These are phyloP conservation scores for Penicillium sp. DNA, from an alignment of 2,329 filamentous ascomycete genomes.

Conservation along the genomic window DNA sequence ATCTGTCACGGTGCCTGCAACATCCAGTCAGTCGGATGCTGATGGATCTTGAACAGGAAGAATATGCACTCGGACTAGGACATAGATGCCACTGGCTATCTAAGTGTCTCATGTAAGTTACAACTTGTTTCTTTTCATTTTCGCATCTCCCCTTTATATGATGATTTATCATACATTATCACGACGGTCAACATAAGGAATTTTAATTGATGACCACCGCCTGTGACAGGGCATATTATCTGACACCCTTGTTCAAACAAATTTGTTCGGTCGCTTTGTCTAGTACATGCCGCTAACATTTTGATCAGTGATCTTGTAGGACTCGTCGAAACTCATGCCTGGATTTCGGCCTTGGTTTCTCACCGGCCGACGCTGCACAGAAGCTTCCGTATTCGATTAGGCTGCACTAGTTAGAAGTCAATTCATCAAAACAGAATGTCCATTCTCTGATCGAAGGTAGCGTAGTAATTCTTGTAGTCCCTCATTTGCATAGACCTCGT, in stretches of 20 bases:
- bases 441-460: background rate
- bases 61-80: constrained; percentile 4
- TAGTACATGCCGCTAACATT: constrained; percentile 16
- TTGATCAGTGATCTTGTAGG: constrained; percentile 10
- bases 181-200: constrained; percentile 82
- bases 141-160: constrained; percentile 46
- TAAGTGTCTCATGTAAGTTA: constrained; percentile 4
- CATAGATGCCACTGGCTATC: constrained; percentile 3
- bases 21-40: constrained; percentile 23
- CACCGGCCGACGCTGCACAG: background rate
- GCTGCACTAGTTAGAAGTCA: constrained; percentile 18
- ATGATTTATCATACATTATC: constrained; percentile 65
- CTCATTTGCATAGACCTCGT: background rate
- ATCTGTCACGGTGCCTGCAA: constrained; percentile 17
- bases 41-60: constrained; percentile 23
- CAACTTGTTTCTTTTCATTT: constrained; percentile 1
- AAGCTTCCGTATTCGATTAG: constrained; percentile 3
- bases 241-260: constrained; percentile 20
- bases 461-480: background rate
- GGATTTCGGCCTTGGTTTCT: constrained; percentile 1
- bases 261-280: constrained; percentile 11
- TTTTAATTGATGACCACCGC: constrained; percentile 70
- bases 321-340: background rate
- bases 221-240: constrained; percentile 63
- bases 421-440: constrained; percentile 1